phyloP scores from a whole-genome alignment of 1,284 basidiomycete species.

The Ustilago loliicola region DNA sequence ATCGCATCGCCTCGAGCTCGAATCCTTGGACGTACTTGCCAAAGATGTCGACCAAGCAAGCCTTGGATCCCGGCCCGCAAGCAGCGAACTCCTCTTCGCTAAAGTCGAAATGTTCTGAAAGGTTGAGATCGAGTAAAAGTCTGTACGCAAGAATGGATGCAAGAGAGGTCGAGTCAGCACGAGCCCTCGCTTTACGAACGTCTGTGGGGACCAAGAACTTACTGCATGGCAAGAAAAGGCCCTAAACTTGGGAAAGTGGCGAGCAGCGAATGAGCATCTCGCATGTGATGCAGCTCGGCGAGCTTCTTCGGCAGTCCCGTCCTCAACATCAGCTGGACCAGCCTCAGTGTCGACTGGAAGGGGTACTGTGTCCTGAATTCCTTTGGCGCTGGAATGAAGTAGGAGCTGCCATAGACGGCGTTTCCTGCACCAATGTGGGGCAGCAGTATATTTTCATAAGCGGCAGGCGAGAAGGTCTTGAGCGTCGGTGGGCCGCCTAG shows the following conservation, averaged over 20 bases:
- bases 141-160: neutral
- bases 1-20: conserved; percentile 75
- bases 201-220: neutral
- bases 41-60: conserved; percentile 76
- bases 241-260: conserved; percentile 76
- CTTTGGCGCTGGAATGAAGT: conserved; percentile 77
- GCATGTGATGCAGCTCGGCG: conserved; percentile 73
- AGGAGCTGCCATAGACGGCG: conserved; percentile 77
- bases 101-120: conserved; percentile 74
- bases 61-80: conserved; percentile 75
- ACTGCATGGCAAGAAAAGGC: conserved; percentile 74
- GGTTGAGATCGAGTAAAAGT: conserved; percentile 73
- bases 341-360: conserved; percentile 75
- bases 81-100: conserved; percentile 77
- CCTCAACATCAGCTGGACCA: conserved; percentile 76
- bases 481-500: conserved; percentile 75
- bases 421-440: conserved; percentile 70
- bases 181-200: neutral
- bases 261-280: conserved; percentile 75
- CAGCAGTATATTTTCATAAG: conserved; percentile 74
- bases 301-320: conserved; percentile 73
- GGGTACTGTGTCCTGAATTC: conserved; percentile 72
- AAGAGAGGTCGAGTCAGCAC: neutral
- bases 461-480: conserved; percentile 73
- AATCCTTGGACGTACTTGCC: conserved; percentile 71